These are phyloP conservation scores for Hortaea werneckii DNA, from an alignment of 2,329 filamentous ascomycete genomes.

Conservation along the genomic window DNA sequence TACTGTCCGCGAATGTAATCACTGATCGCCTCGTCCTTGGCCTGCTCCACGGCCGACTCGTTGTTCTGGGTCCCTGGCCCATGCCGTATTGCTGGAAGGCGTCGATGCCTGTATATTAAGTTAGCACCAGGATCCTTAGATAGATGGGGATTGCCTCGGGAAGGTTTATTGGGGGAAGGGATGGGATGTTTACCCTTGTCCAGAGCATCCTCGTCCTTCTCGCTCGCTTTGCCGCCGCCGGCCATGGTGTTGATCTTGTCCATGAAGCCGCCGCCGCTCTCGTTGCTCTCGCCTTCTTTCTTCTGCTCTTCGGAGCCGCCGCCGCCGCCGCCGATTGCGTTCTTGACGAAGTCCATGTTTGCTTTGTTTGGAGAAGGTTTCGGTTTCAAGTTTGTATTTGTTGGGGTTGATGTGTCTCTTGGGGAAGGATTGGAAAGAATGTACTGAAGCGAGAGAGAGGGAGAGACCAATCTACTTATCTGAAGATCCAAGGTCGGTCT, in stretches of 20 bases:
- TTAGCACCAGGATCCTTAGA: neutral
- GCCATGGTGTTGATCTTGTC: conserved; percentile 62
- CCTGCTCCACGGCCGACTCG: conserved; percentile 63
- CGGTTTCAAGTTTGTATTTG: neutral
- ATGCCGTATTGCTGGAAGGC: conserved; percentile 67
- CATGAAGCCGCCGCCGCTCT: conserved; percentile 33
- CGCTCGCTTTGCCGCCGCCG: conserved; percentile 62
- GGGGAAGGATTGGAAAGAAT: neutral
- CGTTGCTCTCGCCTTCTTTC: conserved; percentile 19
- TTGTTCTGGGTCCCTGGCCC: conserved; percentile 62
- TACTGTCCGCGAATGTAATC: conserved; percentile 63
- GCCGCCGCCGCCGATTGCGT: conserved; percentile 32
- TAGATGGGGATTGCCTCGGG: too few relatives aligned
- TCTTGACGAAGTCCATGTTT: conserved; percentile 40
- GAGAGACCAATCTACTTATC: neutral
- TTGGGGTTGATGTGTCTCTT: neutral
- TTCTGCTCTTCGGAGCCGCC: conserved; percentile 21
- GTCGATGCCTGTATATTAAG: conserved; percentile 52
- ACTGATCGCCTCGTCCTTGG: conserved; percentile 63
- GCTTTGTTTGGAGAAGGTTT: neutral
- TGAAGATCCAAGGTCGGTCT: too few relatives aligned
- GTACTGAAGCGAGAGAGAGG: neutral
- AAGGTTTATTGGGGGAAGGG: neutral
- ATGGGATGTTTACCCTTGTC: conserved; percentile 59
- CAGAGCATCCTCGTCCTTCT: conserved; percentile 65